Base-by-base conservation (phyloP, 164 flowering plant species). In the Nymphaea colorata region DNA sequence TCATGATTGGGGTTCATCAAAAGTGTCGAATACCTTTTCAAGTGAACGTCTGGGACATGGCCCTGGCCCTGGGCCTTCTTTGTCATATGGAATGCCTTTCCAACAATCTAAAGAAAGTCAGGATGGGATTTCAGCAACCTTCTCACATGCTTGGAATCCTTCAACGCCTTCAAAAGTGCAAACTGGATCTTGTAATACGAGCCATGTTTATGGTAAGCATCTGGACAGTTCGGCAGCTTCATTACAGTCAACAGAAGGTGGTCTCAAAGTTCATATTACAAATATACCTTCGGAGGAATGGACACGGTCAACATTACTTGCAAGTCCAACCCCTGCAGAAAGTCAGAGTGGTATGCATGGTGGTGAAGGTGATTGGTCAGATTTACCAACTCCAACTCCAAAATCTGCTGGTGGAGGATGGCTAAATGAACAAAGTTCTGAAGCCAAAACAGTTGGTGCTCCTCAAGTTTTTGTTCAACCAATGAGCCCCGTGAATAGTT, bases 371-470 rank as follows among this genome's bases (percentile, higher is more conserved):
- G 76, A 77, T 61, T 69, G 64, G 60, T 65, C 74, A 3, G 45
- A 70, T 61, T 76, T 74, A 4, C 78, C 80, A 57, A 76, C 79
- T 64, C 80, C 80, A 16, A 77, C 76, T 4, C 78, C 80, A 44
- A 70, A 67, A 41, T 25, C 73, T 51, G 57, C 57, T 8, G 57
- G 57, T 51, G 57, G 3, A 4, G 57, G 14, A 15, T 51, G 57
- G 14, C 14, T 15, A 8, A 15, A 51, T 10, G 57, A 51, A 8
- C 12, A 15, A 51, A 15, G 12, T 51, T 51, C 57, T 51, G 57
- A 51, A 51, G 14, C 12, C 14, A 10, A 3, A 51, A 51, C 36
- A 25, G 36, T 51, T 51, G 8, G 12, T 51, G 57, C 57, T 51
- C 57, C 14, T 3, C 57, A 51, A 51, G 8, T 51, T 51, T 51